Percentiles rank a stretch among this genome's conserved stretches.
Conservation (phyloP, 2,329 filamentous ascomycete species). For the Volutella citrinella region DNA sequence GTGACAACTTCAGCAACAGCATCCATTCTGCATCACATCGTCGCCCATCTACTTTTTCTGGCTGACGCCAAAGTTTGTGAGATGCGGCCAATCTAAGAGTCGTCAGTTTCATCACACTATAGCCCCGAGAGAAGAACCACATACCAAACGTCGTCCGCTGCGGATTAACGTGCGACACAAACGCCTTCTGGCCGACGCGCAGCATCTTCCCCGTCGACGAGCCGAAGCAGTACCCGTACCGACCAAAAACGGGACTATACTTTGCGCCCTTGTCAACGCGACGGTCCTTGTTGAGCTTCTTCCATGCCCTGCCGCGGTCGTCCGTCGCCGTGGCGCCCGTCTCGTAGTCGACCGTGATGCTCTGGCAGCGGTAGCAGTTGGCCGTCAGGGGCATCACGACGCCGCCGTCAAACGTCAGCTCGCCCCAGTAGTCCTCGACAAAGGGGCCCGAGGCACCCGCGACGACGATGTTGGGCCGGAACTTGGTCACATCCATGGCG, state of each 20-base stretch:
- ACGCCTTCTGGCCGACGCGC: constrained; percentile 10
- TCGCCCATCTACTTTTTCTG: constrained; percentile 11
- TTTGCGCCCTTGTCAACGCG: constrained; percentile 20
- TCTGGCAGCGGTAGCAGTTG: constrained; percentile 22
- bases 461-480: constrained; percentile 22
- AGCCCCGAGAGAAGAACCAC: background rate
- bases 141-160: constrained; percentile 19
- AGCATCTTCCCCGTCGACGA: constrained; percentile 1
- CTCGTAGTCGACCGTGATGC: constrained; percentile 22
- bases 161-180: constrained; percentile 12
- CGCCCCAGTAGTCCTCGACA: constrained; percentile 21
- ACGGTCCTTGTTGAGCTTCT: constrained; percentile 23
- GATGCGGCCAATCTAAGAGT: constrained; percentile 19
- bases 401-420: constrained; percentile 14
- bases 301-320: constrained; percentile 18
- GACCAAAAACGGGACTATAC: constrained; percentile 22
- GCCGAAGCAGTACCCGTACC: constrained; percentile 22
- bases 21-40: too few relatives aligned
- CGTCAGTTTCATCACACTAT: too few relatives aligned
- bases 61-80: constrained; percentile 12
- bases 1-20: too few relatives aligned
- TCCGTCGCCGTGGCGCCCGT: constrained; percentile 18
- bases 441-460: constrained; percentile 15
- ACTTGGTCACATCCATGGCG: constrained; percentile 22
- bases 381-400: constrained; percentile 17